Base-by-base conservation (phyloP, 306 rosid species). In the Castanea mollissima region DNA sequence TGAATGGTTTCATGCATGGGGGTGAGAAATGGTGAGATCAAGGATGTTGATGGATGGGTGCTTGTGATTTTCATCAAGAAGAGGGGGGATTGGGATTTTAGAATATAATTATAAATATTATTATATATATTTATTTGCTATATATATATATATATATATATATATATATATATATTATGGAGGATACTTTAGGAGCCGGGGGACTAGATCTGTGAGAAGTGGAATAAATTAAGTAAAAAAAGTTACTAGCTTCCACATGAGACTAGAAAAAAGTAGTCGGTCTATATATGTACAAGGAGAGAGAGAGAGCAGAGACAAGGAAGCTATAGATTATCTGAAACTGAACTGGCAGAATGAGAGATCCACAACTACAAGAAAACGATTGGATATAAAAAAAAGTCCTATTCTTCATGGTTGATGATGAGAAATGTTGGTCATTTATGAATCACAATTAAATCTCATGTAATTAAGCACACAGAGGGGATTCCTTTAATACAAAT, bases 21-120 rank as follows among this genome's bases (percentile, higher is more conserved):
- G 79, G 80, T 71, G 80, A 80, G 83, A 62, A 82, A 69, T 56
- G 72, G 70, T 71, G 35, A 81, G 87, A 69, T 41, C 46, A 41
- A 21, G 56, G 74, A 74, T 78, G 82, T 86, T 78, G 87, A 83
- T 74, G 89, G 79, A 87, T 78, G 84, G 81, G 80, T 78, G 83
- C 93, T 71, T 94, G 97, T 94, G 96, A 92, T 83, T 68, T 76
- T 82, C 91, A 90, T 94, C 89, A 89, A 92, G 87, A 89, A 71
- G 69, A 78, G 72, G 77, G 77, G 83, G 69, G 85, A 78, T 78
- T 80, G 80, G 85, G 84, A 73, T 59, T 76, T 83, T 71, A 67
- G 71, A 52, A 71, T 38, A 83, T 64, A 78, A 80, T 63, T 20
- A 16, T 55, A 41, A 41, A 41, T 41, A 41, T 41, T 41, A 41